Evolutionary conservation across 2,329 filamentous ascomycete species (phyloP), one percentile per base, ranked within the genome.

Genomic region (Epichloe sibirici): DNA sequence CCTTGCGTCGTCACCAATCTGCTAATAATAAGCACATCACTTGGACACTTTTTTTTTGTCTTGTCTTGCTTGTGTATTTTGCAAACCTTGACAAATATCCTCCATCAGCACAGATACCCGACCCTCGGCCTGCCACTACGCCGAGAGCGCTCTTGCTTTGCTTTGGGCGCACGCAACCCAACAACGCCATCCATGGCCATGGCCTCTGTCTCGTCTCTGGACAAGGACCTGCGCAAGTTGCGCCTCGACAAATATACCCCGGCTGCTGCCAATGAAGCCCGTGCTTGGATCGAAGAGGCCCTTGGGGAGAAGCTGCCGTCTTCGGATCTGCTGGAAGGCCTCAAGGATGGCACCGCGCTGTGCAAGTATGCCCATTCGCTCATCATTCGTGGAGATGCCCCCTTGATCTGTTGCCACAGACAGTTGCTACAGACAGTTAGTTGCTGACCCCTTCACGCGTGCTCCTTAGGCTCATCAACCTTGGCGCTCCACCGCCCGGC

Each of bases 231-330:
- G 82, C 88, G 88, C 77, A 90, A 84, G 68, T 71, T 97, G 78
- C 90, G 93, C 70, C 77, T 95, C 63, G 88, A 90, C 56, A 88
- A 91, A 71, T 97, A 95, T 71, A 97, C 91, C 1, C 89, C 90
- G 23, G 82, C 86, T 61, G 90, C 90, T 42, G 90, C 90, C 49
- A 88, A 88, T 61, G 90, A 97, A 72, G 85, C 82, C 21, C 83
- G 84, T 46, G 69, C 74, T 57, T 98, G 93, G 89, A 90, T 98
- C 58, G 90, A 96, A 68, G 78, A 82, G 40, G 77, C 82, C 2
- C 71, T 98, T 37, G 87, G 86, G 57, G 85, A 90, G 65, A 79
- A 75, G 49, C 74, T 97, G 52, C 73, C 85, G 0, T 69, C 79
- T 6, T 78, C 79, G 34, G 93, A 98, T 69, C 75, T 98, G 48